Conservation (phyloP, 1,284 basidiomycete genomes). For the Vanrija sp. region DNA sequence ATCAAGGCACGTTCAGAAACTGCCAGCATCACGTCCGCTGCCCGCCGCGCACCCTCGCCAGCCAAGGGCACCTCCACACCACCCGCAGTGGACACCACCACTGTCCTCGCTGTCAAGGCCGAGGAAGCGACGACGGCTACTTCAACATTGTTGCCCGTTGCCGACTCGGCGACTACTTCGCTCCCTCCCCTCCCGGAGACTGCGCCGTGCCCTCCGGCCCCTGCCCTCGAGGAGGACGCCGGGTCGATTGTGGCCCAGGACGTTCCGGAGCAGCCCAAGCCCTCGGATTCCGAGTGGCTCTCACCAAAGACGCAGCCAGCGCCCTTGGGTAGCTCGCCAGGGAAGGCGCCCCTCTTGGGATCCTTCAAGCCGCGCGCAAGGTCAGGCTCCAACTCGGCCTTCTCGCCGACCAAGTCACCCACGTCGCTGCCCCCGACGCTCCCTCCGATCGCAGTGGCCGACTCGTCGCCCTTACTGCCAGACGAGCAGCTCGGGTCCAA, state of each 20-base stretch:
- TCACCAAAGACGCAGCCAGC: background rate
- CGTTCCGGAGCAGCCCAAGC: background rate
- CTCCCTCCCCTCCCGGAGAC: background rate
- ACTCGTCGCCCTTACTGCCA: constrained; percentile 2
- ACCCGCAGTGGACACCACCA: too few relatives aligned
- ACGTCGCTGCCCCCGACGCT: background rate
- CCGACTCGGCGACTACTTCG: too few relatives aligned
- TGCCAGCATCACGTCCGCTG: too few relatives aligned
- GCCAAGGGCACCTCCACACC: background rate
- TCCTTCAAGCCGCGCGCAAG: background rate
- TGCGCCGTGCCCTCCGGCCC: background rate
- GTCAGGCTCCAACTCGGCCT: background rate
- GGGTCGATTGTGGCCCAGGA: background rate
- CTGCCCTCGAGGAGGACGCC: background rate
- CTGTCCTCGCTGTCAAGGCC: too few relatives aligned
- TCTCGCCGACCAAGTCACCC: background rate
- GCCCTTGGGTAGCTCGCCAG: too few relatives aligned
- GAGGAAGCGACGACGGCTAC: too few relatives aligned
- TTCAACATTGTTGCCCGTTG: too few relatives aligned
- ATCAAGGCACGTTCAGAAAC: too few relatives aligned
- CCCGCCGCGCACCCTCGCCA: background rate
- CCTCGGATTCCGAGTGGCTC: background rate
- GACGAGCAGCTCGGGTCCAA: background rate
- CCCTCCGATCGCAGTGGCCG: constrained; percentile 1
- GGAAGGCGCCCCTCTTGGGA: too few relatives aligned